Base-by-base conservation (phyloP, 331 rosid species). In the Dryas integrifolia region DNA sequence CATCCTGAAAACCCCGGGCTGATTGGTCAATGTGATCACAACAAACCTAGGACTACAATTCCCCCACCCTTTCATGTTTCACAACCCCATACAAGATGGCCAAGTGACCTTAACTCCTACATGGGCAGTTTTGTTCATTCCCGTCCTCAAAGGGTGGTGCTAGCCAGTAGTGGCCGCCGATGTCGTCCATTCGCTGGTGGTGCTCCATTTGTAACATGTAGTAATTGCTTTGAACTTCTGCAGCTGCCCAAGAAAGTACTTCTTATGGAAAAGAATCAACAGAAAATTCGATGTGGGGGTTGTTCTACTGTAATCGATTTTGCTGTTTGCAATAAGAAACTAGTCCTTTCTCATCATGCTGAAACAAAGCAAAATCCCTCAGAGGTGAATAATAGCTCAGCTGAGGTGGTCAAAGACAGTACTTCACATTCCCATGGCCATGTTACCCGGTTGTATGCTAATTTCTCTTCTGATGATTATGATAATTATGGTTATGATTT, bases 381-480 rank as follows among this genome's bases (percentile, higher is more conserved):
- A 9, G 82, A 65, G 64, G 60, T 66, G 45, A 81, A 77, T 43
- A 86, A 81, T 77, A 61, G 81, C 30, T 56, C 67, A 52, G 74
- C 58, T 56, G 86, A 82, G 66, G 84, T 69, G 57, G 78, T 75
- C 74, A 79, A 73, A 66, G 83, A 74, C 38, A 43, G 62, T 35
- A 72, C 78, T 39, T 72, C 81, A 43, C 85, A 73, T 75, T 75
- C 86, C 45, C 73, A 75, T 14, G 82, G 83, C 65, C 87, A 69
- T 74, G 80, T 65, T 64, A 78, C 85, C 73, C 71, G 76, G 68
- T 62, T 39, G 55, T 84, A 82, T 69, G 89, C 83, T 63, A 83
- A 88, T 78, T 87, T 89, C 86, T 95, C 97, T 6, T 92, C 97
- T 43, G 96, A 88, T 72, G 98, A 95, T 82, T 95, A 89, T 72